phyloP scores from a whole-genome alignment of 2,329 filamentous ascomycete species.

The Xylaria sp. region DNA sequence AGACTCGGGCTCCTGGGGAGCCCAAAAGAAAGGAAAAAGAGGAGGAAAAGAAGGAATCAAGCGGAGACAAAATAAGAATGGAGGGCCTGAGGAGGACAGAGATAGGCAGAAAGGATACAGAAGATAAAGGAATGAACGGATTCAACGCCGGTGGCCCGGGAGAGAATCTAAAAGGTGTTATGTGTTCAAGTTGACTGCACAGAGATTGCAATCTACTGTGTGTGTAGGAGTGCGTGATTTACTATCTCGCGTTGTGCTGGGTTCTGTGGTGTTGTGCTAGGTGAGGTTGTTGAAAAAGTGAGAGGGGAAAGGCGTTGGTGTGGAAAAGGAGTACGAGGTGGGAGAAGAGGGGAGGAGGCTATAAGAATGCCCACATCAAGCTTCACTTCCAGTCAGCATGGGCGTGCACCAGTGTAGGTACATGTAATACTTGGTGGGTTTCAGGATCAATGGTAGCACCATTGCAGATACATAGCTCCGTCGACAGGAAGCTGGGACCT shows the following conservation, averaged over 20 bases:
- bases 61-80: background rate
- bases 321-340: constrained; percentile 22
- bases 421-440: constrained; percentile 11
- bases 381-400: background rate
- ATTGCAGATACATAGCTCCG: constrained; percentile 9
- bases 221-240: background rate
- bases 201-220: background rate
- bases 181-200: background rate
- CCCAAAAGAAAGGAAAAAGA: background rate
- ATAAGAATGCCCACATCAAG: background rate
- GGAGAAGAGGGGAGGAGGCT: background rate
- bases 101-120: constrained; percentile 1
- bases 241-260: constrained; percentile 4
- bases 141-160: background rate
- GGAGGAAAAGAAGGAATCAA: background rate
- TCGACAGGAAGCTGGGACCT: constrained; percentile 29
- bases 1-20: constrained; percentile 2
- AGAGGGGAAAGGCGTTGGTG: background rate
- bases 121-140: constrained; percentile 21
- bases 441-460: constrained; percentile 18
- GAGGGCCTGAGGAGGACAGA: background rate
- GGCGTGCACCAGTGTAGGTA: background rate
- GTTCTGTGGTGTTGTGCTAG: background rate
- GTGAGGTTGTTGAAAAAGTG: background rate
- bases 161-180: constrained; percentile 6